Evolutionary conservation across 2,329 filamentous ascomycete species (phyloP).

Genomic region (Monosporascus sp.): DNA sequence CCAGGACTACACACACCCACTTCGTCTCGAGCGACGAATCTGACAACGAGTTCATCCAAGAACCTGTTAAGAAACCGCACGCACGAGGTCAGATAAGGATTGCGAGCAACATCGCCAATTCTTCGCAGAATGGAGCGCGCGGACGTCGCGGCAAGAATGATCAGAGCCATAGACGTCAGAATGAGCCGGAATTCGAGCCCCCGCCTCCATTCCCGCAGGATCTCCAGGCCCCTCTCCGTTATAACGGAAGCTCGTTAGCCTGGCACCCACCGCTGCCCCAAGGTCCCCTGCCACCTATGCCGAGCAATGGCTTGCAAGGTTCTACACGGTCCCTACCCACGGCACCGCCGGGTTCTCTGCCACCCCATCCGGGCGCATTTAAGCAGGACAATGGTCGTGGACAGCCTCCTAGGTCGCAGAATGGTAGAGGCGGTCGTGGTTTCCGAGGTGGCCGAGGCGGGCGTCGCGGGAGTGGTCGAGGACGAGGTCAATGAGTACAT

Average conservation of each 20-base stretch:
- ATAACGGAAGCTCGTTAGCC: not conserved
- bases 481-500: constrained; percentile 4
- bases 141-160: constrained; percentile 2
- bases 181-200: constrained; percentile 6
- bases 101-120: constrained; percentile 19
- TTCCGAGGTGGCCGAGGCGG: constrained; percentile 8
- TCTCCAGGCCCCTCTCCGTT: not conserved
- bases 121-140: not conserved
- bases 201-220: constrained; percentile 3
- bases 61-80: constrained; percentile 16
- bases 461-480: constrained; percentile 8
- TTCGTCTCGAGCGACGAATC: constrained; percentile 29
- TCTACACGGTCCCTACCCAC: constrained; percentile 6
- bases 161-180: constrained; percentile 6
- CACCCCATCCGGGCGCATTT: constrained; percentile 15
- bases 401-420: constrained; percentile 13
- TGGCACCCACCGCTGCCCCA: constrained; percentile 21
- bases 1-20: constrained; percentile 21
- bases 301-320: constrained; percentile 3
- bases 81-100: constrained; percentile 21
- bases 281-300: constrained; percentile 15
- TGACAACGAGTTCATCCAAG: constrained; percentile 25
- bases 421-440: constrained; percentile 29
- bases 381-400: constrained; percentile 5
- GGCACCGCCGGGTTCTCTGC: constrained; percentile 15